phyloP scores from a whole-genome alignment of 2,329 filamentous ascomycete genomes.

The Ceratocystis huliohia region DNA sequence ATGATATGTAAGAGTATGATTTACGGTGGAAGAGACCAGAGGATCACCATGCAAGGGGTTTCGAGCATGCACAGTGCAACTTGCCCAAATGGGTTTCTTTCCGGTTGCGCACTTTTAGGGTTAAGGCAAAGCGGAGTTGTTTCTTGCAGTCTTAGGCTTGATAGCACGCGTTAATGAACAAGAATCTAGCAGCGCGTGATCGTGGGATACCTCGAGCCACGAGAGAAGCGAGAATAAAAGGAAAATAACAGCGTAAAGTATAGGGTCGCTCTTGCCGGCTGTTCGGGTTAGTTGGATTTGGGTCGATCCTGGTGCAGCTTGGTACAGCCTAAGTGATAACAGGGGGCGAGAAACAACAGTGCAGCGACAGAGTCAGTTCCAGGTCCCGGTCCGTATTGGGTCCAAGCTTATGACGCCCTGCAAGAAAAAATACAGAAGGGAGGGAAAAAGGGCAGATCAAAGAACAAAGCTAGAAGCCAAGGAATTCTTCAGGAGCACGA shows the following conservation, averaged over 20 bases:
- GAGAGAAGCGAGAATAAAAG: too few relatives aligned
- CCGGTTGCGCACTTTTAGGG: background rate
- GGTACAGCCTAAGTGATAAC: background rate
- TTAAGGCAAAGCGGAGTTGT: background rate
- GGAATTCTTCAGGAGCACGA: background rate
- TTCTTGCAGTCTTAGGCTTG: too few relatives aligned
- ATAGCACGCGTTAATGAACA: too few relatives aligned
- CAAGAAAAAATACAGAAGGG: background rate
- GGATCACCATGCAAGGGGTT: background rate
- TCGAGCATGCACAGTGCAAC: background rate
- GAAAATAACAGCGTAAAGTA: background rate
- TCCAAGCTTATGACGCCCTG: background rate
- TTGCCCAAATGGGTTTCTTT: background rate
- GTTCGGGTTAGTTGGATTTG: background rate
- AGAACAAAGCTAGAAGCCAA: background rate
- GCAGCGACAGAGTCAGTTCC: background rate
- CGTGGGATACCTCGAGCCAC: too few relatives aligned
- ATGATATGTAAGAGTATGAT: too few relatives aligned
- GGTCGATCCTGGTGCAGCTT: background rate
- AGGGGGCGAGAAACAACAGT: slow-evolving; percentile 3
- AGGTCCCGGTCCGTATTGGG: background rate
- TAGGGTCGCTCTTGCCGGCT: background rate
- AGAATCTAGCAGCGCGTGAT: too few relatives aligned
- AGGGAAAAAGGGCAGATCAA: background rate
- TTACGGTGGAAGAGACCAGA: background rate